Base-by-base conservation (phyloP, 768 basidiomycete genomes). In the Mycena albidolilacea region DNA sequence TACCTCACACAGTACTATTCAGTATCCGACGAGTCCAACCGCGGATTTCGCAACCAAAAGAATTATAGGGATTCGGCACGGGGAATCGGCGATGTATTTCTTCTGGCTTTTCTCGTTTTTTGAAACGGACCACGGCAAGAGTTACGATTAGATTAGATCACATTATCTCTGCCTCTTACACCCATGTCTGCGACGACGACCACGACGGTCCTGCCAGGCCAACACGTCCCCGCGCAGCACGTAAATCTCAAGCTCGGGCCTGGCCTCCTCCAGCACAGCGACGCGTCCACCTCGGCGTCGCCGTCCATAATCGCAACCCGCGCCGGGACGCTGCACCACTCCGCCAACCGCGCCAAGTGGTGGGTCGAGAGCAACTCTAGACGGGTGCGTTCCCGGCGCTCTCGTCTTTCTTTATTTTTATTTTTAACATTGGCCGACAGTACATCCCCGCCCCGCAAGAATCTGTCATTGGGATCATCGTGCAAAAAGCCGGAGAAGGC, bases 391-490 rank as follows among this genome's bases (percentile, higher is more conserved):
- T 75, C 21, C 60, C 68, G 8, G 70, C 57, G 15, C 30, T 44
- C 37, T 23, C 41, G 44, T 59, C 77, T 64, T 30, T 30, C 30
- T 30, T 30, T 30, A 3, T 4, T 4, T 30, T 30, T 30, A 30
- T 30, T 4, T 30, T 30, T 30, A 3, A 2, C 30, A 30, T 30
- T 30, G 30, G 30, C 35, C 23, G 54, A 50, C 62, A 98, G 97
- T 99, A 99, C 83, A 89, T 96, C 43, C 96, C 97, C 59, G 95
- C 96, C 38, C 82, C 93, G 7, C 94, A 96, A 75, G 97, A 99
- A 80, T 90, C 93, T 11, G 96, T 99, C 1, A 87, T 99, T 30
- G 97, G 97, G 3, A 87, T 93, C 46, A 86, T 99, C 63, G 86
- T 88, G 7, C 94, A 92, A 71, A 91, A 93, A 77, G 87, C 92